Evolutionary conservation across 108 stramenopile genomes (phyloP).

Genomic region (Discostella pseudostelligera): DNA sequence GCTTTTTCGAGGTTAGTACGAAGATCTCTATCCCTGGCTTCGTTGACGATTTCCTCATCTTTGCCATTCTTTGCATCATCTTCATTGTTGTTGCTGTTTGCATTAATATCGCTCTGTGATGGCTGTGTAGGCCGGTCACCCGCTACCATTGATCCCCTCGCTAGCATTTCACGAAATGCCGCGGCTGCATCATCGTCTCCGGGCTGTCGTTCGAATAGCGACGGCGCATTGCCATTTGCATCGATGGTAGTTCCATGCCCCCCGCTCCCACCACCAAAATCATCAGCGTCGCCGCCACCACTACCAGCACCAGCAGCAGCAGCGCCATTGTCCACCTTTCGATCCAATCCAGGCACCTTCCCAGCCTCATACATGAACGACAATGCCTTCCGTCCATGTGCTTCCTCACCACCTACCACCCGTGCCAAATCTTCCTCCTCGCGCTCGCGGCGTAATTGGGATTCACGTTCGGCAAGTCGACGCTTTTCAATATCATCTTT

Average conservation of each 20-base stretch:
- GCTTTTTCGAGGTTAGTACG: conserved; percentile 71
- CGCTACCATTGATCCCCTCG: conserved; percentile 19
- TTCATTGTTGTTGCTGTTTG: not conserved
- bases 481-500: conserved; percentile 53
- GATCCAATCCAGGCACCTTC: conserved; percentile 59
- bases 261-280: conserved; percentile 11
- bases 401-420: conserved; percentile 54
- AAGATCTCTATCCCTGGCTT: conserved; percentile 20
- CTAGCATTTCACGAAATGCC: conserved; percentile 79
- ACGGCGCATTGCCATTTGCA: not conserved
- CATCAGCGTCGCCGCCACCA: conserved; percentile 14
- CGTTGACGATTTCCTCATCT: conserved; percentile 8
- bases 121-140: not conserved
- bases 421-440: conserved; percentile 82
- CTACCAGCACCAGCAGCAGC: not conserved
- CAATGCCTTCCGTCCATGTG: conserved; percentile 64
- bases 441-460: conserved; percentile 70
- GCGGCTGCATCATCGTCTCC: conserved; percentile 86
- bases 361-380: conserved; percentile 78
- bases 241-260: not conserved
- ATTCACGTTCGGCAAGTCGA: conserved; percentile 56
- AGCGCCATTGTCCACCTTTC: conserved; percentile 2
- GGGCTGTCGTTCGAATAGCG: conserved; percentile 49
- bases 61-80: not conserved
- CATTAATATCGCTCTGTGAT: not conserved